phyloP scores from a whole-genome alignment of 2,329 filamentous ascomycete species.

The Coleophoma eucalyptorum region DNA sequence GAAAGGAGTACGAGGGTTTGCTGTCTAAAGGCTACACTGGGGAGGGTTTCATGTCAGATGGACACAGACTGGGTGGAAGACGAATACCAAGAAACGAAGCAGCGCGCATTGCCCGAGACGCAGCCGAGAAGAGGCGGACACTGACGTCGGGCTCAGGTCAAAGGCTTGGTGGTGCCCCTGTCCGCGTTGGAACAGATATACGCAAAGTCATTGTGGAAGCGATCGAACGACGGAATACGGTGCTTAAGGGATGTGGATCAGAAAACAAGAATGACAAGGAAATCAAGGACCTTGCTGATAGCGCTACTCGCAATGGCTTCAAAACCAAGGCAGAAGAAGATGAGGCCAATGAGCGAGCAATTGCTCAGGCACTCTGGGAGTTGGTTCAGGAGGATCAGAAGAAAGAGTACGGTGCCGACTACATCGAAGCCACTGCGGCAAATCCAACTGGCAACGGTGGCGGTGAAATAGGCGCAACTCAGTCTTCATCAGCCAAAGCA shows the following conservation, averaged over 20 bases:
- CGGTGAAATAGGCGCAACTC: slow-evolving; percentile 10
- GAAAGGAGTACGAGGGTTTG: slow-evolving; percentile 78
- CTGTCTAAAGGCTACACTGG: slow-evolving; percentile 82
- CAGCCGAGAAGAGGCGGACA: slow-evolving; percentile 66
- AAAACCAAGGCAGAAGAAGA: slow-evolving; percentile 83
- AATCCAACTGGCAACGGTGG: slow-evolving; percentile 28
- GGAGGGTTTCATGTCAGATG: slow-evolving; percentile 78
- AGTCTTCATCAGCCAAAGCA: slow-evolving; percentile 4
- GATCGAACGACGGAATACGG: slow-evolving; percentile 62
- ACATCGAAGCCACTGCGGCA: slow-evolving; percentile 21
- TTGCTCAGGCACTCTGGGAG: slow-evolving; percentile 81
- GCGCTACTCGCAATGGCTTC: slow-evolving; percentile 69
- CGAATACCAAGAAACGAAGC: slow-evolving; percentile 68
- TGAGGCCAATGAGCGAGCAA: slow-evolving; percentile 82
- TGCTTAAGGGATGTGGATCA: slow-evolving; percentile 67
- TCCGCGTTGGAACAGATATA: slow-evolving; percentile 61
- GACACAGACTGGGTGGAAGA: slow-evolving; percentile 67
- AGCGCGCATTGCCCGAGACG: slow-evolving; percentile 66
- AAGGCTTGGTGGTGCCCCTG: slow-evolving; percentile 62
- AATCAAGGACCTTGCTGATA: slow-evolving; percentile 60
- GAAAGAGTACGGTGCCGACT: slow-evolving; percentile 22
- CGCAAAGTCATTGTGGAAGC: slow-evolving; percentile 70
- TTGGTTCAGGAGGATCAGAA: slow-evolving; percentile 72
- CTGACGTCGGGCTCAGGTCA: slow-evolving; percentile 62
- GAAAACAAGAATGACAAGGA: slow-evolving; percentile 62